Conservation (phyloP, 345 rosid species). For the Leavenworthia alabamica region DNA sequence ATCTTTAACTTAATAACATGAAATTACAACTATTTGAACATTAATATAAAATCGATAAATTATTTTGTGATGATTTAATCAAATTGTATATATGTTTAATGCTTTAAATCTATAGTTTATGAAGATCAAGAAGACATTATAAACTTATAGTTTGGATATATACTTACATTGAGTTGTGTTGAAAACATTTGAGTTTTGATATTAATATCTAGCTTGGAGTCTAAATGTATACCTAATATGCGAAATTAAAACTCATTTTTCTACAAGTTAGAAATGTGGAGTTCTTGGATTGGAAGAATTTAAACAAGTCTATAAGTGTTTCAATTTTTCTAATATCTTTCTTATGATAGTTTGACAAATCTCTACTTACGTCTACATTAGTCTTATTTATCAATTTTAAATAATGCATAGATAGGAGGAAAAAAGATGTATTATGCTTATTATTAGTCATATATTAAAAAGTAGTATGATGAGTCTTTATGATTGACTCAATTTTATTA, state of each 20-base stretch:
- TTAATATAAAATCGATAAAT: background rate
- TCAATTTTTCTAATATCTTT: constrained; percentile 9
- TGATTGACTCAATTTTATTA: background rate
- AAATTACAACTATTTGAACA: too few relatives aligned
- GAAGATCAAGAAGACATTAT: background rate
- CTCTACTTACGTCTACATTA: constrained; percentile 19
- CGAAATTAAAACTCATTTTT: background rate
- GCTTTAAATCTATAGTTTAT: background rate
- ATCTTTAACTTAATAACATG: too few relatives aligned
- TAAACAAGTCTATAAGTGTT: background rate
- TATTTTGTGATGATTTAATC: background rate
- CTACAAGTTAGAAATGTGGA: constrained; percentile 18
- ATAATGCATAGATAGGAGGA: background rate
- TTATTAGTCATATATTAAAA: background rate
- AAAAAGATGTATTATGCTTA: background rate
- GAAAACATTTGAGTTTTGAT: background rate
- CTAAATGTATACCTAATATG: background rate
- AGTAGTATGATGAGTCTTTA: background rate
- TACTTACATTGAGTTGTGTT: background rate
- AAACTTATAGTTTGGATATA: background rate
- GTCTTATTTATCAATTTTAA: constrained; percentile 3
- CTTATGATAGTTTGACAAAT: constrained; percentile 26
- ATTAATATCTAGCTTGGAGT: background rate
- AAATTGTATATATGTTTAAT: background rate
- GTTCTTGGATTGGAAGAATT: constrained; percentile 12